Evolutionary conservation across 1,284 basidiomycete genomes (phyloP).

Genomic region (Fomitopsis palustris): DNA sequence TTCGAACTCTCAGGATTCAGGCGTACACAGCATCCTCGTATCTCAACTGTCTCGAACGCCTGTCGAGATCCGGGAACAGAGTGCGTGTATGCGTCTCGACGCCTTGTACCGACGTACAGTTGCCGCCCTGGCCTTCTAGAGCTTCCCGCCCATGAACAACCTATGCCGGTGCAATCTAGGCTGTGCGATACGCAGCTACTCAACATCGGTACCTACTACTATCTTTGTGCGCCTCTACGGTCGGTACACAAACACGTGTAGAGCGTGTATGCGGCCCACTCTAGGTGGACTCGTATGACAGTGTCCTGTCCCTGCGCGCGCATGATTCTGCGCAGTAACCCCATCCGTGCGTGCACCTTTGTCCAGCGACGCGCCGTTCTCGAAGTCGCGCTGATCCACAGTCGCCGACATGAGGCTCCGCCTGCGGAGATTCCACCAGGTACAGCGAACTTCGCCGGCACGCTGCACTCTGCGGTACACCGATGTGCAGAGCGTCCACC

Average conservation of each 20-base stretch:
- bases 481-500: constrained; percentile 2
- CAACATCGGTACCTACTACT: not conserved
- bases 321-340: not conserved
- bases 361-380: not conserved
- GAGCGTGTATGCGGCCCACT: not conserved
- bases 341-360: not conserved
- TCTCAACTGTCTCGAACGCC: not conserved
- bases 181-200: not conserved
- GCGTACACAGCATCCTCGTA: not conserved
- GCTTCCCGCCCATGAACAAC: not conserved
- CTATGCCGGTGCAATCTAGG: not conserved
- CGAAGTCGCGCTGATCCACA: not conserved
- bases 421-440: not conserved
- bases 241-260: constrained; percentile 1
- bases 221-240: not conserved
- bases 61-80: constrained; percentile 1
- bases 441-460: constrained; percentile 7
- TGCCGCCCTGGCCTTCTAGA: not conserved
- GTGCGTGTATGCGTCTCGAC: not conserved
- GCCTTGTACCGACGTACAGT: not conserved
- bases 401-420: constrained; percentile 3
- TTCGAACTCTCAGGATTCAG: not conserved
- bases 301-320: not conserved
- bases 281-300: not conserved
- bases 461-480: constrained; percentile 4